Evolutionary conservation across 768 basidiomycete species (phyloP).

Genomic region (Vararia minispora): DNA sequence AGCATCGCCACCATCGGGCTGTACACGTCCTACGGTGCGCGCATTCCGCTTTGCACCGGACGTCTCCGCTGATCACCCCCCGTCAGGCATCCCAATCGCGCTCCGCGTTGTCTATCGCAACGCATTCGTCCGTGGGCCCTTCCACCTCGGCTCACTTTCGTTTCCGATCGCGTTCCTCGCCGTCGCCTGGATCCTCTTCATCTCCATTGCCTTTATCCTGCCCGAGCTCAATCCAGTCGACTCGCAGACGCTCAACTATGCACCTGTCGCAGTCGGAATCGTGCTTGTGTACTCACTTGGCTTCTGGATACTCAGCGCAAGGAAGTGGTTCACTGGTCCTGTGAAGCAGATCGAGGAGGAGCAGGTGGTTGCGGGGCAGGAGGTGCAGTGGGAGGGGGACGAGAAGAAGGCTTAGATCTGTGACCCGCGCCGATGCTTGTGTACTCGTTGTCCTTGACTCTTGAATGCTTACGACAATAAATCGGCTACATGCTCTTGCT

Average conservation of each 20-base stretch:
- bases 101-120: conserved; percentile 51
- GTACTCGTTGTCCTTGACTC: too few species aligned
- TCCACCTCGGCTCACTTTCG: conserved; percentile 57
- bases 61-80: background rate
- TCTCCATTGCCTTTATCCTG: conserved; percentile 64
- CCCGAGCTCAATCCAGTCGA: conserved; percentile 62
- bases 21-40: conserved; percentile 61
- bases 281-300: conserved; percentile 53
- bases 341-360: conserved; percentile 54
- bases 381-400: too few species aligned
- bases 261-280: conserved; percentile 67
- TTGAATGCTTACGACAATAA: too few species aligned
- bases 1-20: conserved; percentile 65
- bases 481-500: too few species aligned
- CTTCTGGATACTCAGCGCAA: conserved; percentile 60
- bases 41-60: background rate
- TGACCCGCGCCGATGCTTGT: too few species aligned
- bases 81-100: conserved; percentile 52
- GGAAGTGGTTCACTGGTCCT: conserved; percentile 66
- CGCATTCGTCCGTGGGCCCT: conserved; percentile 55
- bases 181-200: conserved; percentile 61
- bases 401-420: too few species aligned
- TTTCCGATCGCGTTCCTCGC: conserved; percentile 45
- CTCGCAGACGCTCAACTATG: conserved; percentile 64
- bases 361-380: too few species aligned